Percentiles rank a stretch among this genome's conserved stretches.
These are phyloP conservation scores for Fusarium pseudocircinatum DNA, from an alignment of 2,329 filamentous ascomycete species.

Conservation along the genomic window DNA sequence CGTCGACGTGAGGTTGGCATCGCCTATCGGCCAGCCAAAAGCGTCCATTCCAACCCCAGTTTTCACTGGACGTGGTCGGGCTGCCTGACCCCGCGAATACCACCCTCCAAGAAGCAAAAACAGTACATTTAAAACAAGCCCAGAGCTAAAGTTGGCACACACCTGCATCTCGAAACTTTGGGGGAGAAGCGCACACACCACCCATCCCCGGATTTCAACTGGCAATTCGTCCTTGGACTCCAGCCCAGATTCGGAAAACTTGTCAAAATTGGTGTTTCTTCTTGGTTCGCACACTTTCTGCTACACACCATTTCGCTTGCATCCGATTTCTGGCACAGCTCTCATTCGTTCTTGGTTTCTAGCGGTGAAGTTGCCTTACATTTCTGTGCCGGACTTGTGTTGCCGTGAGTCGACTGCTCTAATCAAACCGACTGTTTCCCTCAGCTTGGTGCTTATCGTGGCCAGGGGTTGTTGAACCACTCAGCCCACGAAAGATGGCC, in stretches of 20 bases:
- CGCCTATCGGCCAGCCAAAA: constrained; percentile 31
- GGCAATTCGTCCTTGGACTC: neutral
- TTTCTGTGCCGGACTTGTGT: constrained; percentile 21
- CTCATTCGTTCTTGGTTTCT: constrained; percentile 34
- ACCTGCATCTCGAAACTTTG: constrained; percentile 18
- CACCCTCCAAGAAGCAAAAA: constrained; percentile 28
- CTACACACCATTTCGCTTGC: constrained; percentile 30
- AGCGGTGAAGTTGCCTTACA: constrained; percentile 35
- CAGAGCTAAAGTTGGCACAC: constrained; percentile 12
- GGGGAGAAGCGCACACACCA: constrained; percentile 30
- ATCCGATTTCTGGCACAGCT: constrained; percentile 26
- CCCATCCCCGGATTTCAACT: constrained; percentile 34
- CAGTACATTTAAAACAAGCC: constrained; percentile 9
- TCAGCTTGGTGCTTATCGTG: constrained; percentile 29
- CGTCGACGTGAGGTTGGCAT: constrained; percentile 16
- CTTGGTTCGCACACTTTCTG: constrained; percentile 25
- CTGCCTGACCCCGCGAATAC: constrained; percentile 28
- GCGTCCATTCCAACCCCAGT: constrained; percentile 29
- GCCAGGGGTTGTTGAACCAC: constrained; percentile 13
- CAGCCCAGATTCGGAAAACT: constrained; percentile 22
- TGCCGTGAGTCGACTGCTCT: constrained; percentile 17
- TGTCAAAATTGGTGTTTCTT: constrained; percentile 24
- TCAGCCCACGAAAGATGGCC: constrained; percentile 26
- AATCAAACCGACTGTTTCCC: constrained; percentile 24
- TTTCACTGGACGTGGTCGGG: constrained; percentile 11